Evolutionary conservation across 352 stramenopile genomes (phyloP).

Genomic region (Phytophthora syringae): DNA sequence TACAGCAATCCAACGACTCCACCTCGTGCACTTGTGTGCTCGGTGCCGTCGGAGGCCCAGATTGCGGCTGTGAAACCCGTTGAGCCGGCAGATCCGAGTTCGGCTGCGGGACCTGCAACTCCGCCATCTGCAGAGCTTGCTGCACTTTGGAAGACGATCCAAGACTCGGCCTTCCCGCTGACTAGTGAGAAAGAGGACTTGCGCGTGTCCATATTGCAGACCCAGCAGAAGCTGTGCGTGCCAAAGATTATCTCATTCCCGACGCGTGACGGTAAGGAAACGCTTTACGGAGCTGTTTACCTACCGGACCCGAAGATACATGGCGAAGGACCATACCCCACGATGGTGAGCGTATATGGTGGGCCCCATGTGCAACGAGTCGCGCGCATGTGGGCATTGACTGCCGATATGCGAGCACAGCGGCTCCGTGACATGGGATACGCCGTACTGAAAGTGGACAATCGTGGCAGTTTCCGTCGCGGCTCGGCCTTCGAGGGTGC

Average conservation of each 20-base stretch:
- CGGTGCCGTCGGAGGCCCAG: slow-evolving; percentile 52
- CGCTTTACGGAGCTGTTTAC: slow-evolving; percentile 94
- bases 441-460: slow-evolving; percentile 97
- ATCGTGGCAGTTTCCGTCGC: slow-evolving; percentile 93
- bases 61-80: slow-evolving; percentile 36
- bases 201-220: slow-evolving; percentile 57
- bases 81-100: slow-evolving; percentile 18
- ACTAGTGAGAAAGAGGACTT: slow-evolving; percentile 65
- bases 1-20: slow-evolving; percentile 82
- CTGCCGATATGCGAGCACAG: slow-evolving; percentile 95
- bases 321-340: slow-evolving; percentile 93
- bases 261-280: slow-evolving; percentile 87
- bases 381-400: slow-evolving; percentile 91
- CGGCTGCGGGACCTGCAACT: slow-evolving; percentile 5
- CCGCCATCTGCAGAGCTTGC: slow-evolving; percentile 18
- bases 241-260: slow-evolving; percentile 79
- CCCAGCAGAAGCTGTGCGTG: slow-evolving; percentile 57
- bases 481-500: slow-evolving; percentile 94
- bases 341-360: slow-evolving; percentile 96
- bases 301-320: slow-evolving; percentile 85
- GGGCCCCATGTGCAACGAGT: slow-evolving; percentile 97
- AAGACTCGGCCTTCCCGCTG: slow-evolving; percentile 52
- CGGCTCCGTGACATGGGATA: slow-evolving; percentile 94
- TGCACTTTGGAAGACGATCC: slow-evolving; percentile 50
- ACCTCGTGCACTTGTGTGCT: slow-evolving; percentile 59